A percentile compares a stretch with the other conserved stretches of the same genome.
phyloP scores from a whole-genome alignment of 108 stramenopile genomes.

The Nannochloropsis salina region DNA sequence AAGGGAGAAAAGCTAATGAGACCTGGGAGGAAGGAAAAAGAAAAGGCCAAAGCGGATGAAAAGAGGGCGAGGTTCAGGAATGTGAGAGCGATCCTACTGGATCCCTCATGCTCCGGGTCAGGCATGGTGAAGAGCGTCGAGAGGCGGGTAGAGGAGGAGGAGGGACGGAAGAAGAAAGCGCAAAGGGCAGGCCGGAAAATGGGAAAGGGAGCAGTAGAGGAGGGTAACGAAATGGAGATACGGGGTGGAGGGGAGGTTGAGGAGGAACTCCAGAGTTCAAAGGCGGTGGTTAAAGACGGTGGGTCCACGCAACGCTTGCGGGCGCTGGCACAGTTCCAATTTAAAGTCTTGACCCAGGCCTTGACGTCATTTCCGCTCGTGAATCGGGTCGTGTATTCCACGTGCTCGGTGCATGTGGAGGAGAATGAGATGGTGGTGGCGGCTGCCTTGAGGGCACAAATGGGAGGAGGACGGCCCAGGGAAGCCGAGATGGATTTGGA shows the following conservation, averaged over 20 bases:
- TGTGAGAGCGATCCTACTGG: conserved; percentile 78
- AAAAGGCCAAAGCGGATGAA: not conserved
- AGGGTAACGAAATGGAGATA: conserved; percentile 41
- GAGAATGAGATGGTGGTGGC: conserved; percentile 91
- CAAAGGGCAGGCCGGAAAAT: not conserved
- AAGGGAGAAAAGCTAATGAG: not conserved
- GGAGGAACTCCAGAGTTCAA: conserved; percentile 18
- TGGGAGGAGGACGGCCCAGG: not conserved
- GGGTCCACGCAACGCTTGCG: conserved; percentile 55
- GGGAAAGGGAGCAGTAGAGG: not conserved
- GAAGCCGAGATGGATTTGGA: conserved; percentile 8
- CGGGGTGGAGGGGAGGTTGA: conserved; percentile 25
- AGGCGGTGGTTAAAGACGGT: conserved; percentile 17
- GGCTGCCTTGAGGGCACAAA: conserved; percentile 55
- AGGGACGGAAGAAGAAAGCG: conserved; percentile 22
- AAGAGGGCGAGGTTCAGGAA: conserved; percentile 47
- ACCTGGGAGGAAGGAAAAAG: not conserved
- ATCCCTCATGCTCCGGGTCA: conserved; percentile 96
- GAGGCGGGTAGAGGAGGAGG: conserved; percentile 42
- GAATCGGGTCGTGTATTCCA: conserved; percentile 89
- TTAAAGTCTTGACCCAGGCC: conserved; percentile 75
- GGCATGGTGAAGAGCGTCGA: conserved; percentile 79
- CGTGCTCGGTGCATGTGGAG: conserved; percentile 84
- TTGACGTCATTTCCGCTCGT: conserved; percentile 69
- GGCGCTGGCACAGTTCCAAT: conserved; percentile 79